Percentiles rank a stretch among this genome's conserved stretches.
Conservation (phyloP, 805 yeast genomes). For the Kodamaea lidongshanica region DNA sequence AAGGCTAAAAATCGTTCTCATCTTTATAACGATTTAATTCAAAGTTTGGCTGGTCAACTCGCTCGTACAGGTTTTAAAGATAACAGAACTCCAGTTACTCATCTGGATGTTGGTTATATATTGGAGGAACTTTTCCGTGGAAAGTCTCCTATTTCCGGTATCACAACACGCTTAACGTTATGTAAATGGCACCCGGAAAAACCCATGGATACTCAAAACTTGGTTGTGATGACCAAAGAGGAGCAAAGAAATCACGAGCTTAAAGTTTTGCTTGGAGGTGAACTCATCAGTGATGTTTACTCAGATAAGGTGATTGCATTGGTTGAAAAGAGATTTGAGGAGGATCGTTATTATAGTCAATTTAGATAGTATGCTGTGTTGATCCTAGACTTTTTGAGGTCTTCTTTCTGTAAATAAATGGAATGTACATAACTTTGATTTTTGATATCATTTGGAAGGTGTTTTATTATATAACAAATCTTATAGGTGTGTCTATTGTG, state of each 20-base stretch:
- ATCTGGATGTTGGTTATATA: constrained; percentile 71
- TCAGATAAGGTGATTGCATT: constrained; percentile 48
- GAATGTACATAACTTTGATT: too few relatives aligned
- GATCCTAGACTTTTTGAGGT: too few relatives aligned
- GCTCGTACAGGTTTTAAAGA: constrained; percentile 66
- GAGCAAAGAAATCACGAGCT: constrained; percentile 80
- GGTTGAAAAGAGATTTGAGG: constrained; percentile 60
- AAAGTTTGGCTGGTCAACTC: constrained; percentile 82
- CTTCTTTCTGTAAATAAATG: too few relatives aligned
- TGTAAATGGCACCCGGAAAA: constrained; percentile 76
- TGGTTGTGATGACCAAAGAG: constrained; percentile 81
- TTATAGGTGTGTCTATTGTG: too few relatives aligned
- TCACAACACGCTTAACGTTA: constrained; percentile 70
- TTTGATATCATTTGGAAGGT: too few relatives aligned
- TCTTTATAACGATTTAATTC: constrained; percentile 75
- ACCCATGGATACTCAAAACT: constrained; percentile 66
- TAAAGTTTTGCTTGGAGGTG: constrained; percentile 65
- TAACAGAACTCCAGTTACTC: constrained; percentile 68
- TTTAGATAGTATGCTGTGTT: constrained; percentile 27
- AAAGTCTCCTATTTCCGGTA: constrained; percentile 80
- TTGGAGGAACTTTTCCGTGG: constrained; percentile 92
- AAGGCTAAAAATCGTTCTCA: constrained; percentile 87
- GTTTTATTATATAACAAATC: too few relatives aligned
- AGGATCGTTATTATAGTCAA: constrained; percentile 67
- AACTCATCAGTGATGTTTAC: constrained; percentile 58